Base-by-base conservation (phyloP, 1,139 yeast species). In the Suhomyces maxii region DNA sequence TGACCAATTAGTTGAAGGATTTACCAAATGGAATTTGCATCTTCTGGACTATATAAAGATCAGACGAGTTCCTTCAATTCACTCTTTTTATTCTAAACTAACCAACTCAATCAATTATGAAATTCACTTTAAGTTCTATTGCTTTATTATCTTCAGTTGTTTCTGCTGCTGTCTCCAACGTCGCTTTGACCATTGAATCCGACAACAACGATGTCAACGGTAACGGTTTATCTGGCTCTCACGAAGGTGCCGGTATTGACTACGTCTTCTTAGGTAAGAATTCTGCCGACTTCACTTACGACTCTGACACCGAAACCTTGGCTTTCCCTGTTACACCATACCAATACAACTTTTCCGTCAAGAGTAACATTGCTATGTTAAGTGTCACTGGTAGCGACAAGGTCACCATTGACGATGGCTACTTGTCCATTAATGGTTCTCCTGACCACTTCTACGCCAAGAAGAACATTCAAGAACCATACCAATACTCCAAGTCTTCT, bases 161-260 rank as follows among this genome's bases (percentile, higher is more conserved):
- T 10, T 34, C 47, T 30, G 48, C 45, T 26, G 34, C 38, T 12
- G 38, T 33, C 33, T 34, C 42, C 34, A 14, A 34, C 23, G 38
- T 43, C 31, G n/a, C 28, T 10, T 46, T 49, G 18, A 34, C 13
- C n/a, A 36, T 41, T 32, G 41, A 44, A n/a, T 46, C 49, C 13
- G 8, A 26, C 33, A 26, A 41, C 34, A 6, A 34, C 28, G 41
- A 34, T 2, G 41, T 44, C 25, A 39, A 46, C 38, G 45, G 45
- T 26, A 10, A 39, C 11, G 46, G 44, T 9, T 10, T 46, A 7
- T 25, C 40, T 33, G 32, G 39, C 5, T 23, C 8, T 12, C 84
- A 79, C 58, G 82, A 76, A 62, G 85, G 85, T 59, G 84, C 85
- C 40, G 85, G 77, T 49, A 63, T 78, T 55, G 69, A 75, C 65